Conservation (phyloP, 2,329 filamentous ascomycete genomes). For the Metarhizium humberi region DNA sequence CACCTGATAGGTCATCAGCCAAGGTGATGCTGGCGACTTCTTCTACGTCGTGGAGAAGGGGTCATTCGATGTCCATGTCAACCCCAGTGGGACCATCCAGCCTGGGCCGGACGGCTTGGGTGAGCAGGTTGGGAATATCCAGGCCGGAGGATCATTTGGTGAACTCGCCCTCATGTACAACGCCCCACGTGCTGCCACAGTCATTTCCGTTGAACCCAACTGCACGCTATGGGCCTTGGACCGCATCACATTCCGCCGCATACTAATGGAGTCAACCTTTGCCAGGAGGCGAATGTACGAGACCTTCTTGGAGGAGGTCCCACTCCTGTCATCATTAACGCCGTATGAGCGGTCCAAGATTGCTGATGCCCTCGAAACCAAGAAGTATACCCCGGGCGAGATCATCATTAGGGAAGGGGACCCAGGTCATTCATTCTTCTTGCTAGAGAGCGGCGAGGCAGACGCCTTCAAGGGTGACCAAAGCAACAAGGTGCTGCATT, state of each 20-base stretch:
- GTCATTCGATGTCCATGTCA: conserved; percentile 84
- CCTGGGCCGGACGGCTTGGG: conserved; percentile 77
- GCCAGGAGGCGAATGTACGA: conserved; percentile 95
- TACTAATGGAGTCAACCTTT: conserved; percentile 97
- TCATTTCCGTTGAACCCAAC: conserved; percentile 68
- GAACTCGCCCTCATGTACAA: conserved; percentile 99
- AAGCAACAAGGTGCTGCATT: conserved; percentile 64
- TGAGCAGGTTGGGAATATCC: conserved; percentile 69
- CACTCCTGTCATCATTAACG: conserved; percentile 72
- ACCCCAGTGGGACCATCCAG: conserved; percentile 65
- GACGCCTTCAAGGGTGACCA: conserved; percentile 74
- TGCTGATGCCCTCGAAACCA: conserved; percentile 86
- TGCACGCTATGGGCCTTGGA: conserved; percentile 92
- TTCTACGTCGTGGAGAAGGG: conserved; percentile 97
- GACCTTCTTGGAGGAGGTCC: conserved; percentile 89
- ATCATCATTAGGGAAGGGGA: conserved; percentile 88
- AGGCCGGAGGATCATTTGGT: conserved; percentile 86
- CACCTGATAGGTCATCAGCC: conserved; percentile 70
- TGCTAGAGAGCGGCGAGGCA: conserved; percentile 80
- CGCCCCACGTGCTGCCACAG: conserved; percentile 87
- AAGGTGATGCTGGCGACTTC: conserved; percentile 92
- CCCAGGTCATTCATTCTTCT: conserved; percentile 82
- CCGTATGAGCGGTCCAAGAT: conserved; percentile 96
- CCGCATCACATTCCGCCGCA: conserved; percentile 91
- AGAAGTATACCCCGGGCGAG: conserved; percentile 71